Base-by-base conservation (phyloP, 1,284 basidiomycete species). In the Puccinia novopanici region DNA sequence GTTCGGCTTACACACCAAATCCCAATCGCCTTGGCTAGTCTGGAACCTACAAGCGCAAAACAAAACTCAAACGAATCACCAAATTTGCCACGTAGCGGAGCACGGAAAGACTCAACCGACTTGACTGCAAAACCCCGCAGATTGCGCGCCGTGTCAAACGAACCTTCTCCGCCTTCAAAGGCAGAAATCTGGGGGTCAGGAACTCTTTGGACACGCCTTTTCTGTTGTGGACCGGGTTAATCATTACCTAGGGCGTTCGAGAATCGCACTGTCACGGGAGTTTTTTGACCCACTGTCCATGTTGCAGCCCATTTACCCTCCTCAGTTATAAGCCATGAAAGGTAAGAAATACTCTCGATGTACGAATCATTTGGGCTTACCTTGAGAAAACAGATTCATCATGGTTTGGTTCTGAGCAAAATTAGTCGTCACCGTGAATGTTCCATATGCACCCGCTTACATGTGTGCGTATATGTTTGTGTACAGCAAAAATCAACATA, bases 361-460 rank as follows among this genome's bases (percentile, higher is more conserved):
- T 45, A 19, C 27, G 24, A 68, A 55, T 54, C 37, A 30, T 50
- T 22, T 22, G 9, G 42, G 24, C 75, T 55, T 40, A 77, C 75
- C 63, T 17, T 42, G 40, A 5, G 61, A 54, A 22, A 77, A 67
- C 22, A 77, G 37, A 52, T 70, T 65, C 75, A 77, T 77, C 45
- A 27, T 68, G 13, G 75, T 77, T 57, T 70, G 75, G 63, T 63
- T 77, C 37, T 71, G 68, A 13, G 75, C 61, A 27, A 77, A 70
- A n/a, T 77, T 55, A n/a, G 75, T 77, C 15, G 75, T 77, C 17
- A 77, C 75, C 19, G 75, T 77, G 54, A 77, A 77, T 12, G 75
- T 77, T 10, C 75, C 75, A 45, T 68, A 54, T 19, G 75, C 75
- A 37, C 75, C 75, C 37, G 63, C 75, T 77, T 13, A 15, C 17